A percentile compares a stretch with the other conserved stretches of the same genome.
Evolutionary conservation across 768 basidiomycete species (phyloP).

Genomic region (Boletus pseudo-olivaceus): DNA sequence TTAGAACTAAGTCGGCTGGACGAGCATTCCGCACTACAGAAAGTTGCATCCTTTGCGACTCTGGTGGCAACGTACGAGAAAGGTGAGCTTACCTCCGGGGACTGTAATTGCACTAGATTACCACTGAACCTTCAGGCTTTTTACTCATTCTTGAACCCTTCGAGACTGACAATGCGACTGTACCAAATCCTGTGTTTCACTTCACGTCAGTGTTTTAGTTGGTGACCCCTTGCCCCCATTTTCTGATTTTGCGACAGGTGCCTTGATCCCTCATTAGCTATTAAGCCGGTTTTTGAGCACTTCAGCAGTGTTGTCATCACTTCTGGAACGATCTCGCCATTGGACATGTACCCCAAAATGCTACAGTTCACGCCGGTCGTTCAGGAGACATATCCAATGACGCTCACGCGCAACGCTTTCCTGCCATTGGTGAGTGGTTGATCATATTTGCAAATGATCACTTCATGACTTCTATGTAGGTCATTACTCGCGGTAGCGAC

Average conservation of each 20-base stretch:
- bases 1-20: conserved; percentile 86
- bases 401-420: conserved; percentile 93
- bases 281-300: conserved; percentile 96
- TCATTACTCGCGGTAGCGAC: conserved; percentile 96
- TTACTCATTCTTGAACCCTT: conserved; percentile 96
- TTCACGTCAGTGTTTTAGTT: conserved; percentile 63
- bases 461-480: conserved; percentile 41
- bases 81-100: conserved; percentile 42
- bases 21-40: conserved; percentile 89
- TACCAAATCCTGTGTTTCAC: conserved; percentile 98
- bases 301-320: conserved; percentile 99
- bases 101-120: not conserved
- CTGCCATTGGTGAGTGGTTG: conserved; percentile 73
- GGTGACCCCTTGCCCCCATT: not conserved
- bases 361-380: conserved; percentile 96
- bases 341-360: conserved; percentile 99
- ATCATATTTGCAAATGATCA: not conserved
- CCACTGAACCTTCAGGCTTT: conserved; percentile 58
- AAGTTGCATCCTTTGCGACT: conserved; percentile 94
- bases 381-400: conserved; percentile 97
- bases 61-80: conserved; percentile 98
- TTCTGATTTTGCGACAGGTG: conserved; percentile 53
- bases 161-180: conserved; percentile 97
- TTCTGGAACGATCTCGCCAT: conserved; percentile 94
- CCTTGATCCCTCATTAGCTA: conserved; percentile 95